Base-by-base conservation (phyloP, 352 stramenopile species). In the Globisporangium emineosum region DNA sequence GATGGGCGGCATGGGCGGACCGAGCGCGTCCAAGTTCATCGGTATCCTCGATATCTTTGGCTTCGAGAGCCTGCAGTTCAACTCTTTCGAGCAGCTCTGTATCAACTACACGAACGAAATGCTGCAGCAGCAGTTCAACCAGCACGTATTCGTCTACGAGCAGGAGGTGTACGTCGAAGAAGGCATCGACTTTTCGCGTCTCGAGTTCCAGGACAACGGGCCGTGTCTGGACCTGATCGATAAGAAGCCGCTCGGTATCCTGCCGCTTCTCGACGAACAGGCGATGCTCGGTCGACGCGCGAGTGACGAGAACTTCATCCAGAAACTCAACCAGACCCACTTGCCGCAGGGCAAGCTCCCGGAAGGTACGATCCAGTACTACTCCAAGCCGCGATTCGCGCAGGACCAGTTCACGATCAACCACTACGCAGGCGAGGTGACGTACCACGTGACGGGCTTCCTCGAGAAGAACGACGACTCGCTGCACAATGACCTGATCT, bases 381-480 rank as follows among this genome's bases (percentile, higher is more conserved):
- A 88, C 72, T 90, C 85, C 8, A 91, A 95, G 73, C 86, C 83
- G 54, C 85, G 88, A 33, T 93, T 93, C 56, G 81, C 86, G n/a
- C 89, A 89, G 13, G 91, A 97, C 53, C 85, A 96, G 66, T 99
- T 99, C 74, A 97, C 96, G 60, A 95, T 99, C 60, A 72, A 98
- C 58, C 97, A 99, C 71, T 99, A 99, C 69, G 97, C 97, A 33
- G 97, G 88, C 43, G 90, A 98, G 65, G 96, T 99, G 23, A 93
- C 92, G 33, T 99, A 99, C 79, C 95, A 87, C 57, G 95, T 97
- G 27, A 94, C 87, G 55, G 93, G 93, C 27, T 99, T 99, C 67
- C 79, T 99, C 25, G 97, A 99, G 69, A 99, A 99, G 77, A 99
- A 99, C 79, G 94, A 98, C 66, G 97, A 99, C 70, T 98, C 94